A percentile compares a stretch with the other conserved stretches of the same genome.
These are phyloP conservation scores for Phialemoniopsis sp. DNA, from an alignment of 2,329 filamentous ascomycete species.

Conservation along the genomic window DNA sequence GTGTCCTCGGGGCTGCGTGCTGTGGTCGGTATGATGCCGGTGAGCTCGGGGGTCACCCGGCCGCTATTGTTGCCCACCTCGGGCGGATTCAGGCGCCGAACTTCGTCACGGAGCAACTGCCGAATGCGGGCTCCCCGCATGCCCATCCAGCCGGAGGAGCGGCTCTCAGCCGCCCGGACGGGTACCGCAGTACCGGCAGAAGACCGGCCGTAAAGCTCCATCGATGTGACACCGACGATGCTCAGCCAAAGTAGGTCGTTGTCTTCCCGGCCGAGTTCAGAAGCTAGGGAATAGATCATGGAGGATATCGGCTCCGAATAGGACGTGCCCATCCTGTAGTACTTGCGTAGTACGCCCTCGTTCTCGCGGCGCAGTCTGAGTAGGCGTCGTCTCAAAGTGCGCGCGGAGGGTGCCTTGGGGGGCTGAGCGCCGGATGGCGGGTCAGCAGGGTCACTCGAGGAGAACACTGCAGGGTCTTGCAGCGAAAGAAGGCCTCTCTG, in stretches of 20 bases:
- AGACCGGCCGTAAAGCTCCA: slow-evolving; percentile 85
- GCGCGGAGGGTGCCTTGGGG: slow-evolving; percentile 63
- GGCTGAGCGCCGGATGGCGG: slow-evolving; percentile 56
- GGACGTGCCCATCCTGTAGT: slow-evolving; percentile 83
- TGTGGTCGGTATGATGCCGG: slow-evolving; percentile 83
- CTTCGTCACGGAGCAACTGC: slow-evolving; percentile 86
- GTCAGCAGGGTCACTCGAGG: slow-evolving; percentile 44
- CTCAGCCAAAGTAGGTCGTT: slow-evolving; percentile 94
- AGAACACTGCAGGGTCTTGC: slow-evolving; percentile 37
- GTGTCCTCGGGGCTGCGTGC: slow-evolving; percentile 87
- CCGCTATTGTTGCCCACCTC: slow-evolving; percentile 43
- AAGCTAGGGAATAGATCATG: slow-evolving; percentile 90
- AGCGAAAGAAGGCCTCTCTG: slow-evolving; percentile 58
- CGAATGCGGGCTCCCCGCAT: slow-evolving; percentile 79
- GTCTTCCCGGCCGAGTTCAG: slow-evolving; percentile 91
- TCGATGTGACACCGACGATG: slow-evolving; percentile 91
- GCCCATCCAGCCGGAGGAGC: slow-evolving; percentile 71
- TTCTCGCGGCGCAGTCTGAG: slow-evolving; percentile 73
- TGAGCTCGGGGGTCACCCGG: slow-evolving; percentile 58
- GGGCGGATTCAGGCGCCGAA: slow-evolving; percentile 85
- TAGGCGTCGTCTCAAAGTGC: slow-evolving; percentile 67
- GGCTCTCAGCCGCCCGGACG: slow-evolving; percentile 50
- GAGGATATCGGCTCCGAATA: slow-evolving; percentile 95
- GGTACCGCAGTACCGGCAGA: slow-evolving; percentile 71
- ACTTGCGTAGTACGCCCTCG: slow-evolving; percentile 70